Evolutionary conservation across 1,284 basidiomycete species (phyloP).

Genomic region (Trichosporon inkin): DNA sequence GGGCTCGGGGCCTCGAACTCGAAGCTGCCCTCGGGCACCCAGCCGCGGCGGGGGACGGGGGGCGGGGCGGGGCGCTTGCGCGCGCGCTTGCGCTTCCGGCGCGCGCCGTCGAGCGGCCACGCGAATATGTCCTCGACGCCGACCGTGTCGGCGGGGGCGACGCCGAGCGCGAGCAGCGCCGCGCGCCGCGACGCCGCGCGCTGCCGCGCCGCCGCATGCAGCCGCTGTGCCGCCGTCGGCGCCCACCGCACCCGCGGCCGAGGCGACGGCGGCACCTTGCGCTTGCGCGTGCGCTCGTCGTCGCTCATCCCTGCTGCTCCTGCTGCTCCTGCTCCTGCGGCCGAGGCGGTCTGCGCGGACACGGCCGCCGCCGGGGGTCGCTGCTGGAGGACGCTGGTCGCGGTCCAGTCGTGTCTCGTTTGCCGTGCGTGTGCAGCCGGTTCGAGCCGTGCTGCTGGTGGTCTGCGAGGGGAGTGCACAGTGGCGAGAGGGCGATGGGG

Average conservation of each 20-base stretch:
- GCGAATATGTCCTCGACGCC: slow-evolving; percentile 35
- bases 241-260: background rate
- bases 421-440: too few relatives aligned
- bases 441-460: too few relatives aligned
- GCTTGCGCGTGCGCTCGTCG: slow-evolving; percentile 2
- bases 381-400: too few relatives aligned
- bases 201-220: background rate
- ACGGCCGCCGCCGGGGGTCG: too few relatives aligned
- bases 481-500: too few relatives aligned
- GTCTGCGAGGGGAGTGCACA: too few relatives aligned
- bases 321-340: too few relatives aligned
- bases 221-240: background rate
- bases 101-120: slow-evolving; percentile 38
- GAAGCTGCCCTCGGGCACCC: slow-evolving; percentile 49
- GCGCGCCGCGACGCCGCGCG: background rate
- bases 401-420: too few relatives aligned
- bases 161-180: background rate
- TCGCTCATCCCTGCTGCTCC: background rate
- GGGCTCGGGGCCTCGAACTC: slow-evolving; percentile 41
- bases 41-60: slow-evolving; percentile 36
- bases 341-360: too few relatives aligned
- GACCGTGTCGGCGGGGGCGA: background rate
- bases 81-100: slow-evolving; percentile 23
- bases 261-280: background rate
- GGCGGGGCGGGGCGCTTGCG: slow-evolving; percentile 23